These are phyloP conservation scores for Lactarius psammicola DNA, from an alignment of 768 basidiomycete genomes.

Conservation along the genomic window DNA sequence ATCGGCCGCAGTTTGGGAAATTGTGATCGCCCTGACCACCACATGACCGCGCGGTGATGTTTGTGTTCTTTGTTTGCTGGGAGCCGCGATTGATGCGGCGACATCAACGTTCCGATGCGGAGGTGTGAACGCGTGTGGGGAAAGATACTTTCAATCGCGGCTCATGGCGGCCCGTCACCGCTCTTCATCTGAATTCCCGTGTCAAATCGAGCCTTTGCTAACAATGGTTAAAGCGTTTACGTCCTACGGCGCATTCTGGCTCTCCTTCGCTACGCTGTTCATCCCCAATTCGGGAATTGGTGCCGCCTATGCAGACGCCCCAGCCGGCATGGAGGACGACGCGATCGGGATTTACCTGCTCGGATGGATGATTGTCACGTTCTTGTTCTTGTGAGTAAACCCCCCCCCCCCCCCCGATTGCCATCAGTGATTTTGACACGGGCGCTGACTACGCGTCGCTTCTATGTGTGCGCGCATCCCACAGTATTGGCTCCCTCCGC, in stretches of 20 bases:
- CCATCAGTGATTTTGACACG: neutral
- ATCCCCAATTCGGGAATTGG: slow-evolving; percentile 66
- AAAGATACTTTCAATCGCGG: neutral
- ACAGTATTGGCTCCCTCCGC: slow-evolving; percentile 51
- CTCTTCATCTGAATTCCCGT: neutral
- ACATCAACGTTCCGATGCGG: neutral
- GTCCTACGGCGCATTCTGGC: slow-evolving; percentile 86
- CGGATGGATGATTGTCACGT: slow-evolving; percentile 72
- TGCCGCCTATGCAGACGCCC: slow-evolving; percentile 45
- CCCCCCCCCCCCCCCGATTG: neutral
- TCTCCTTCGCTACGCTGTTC: slow-evolving; percentile 74
- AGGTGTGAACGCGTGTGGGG: neutral
- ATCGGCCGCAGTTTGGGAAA: too few species aligned
- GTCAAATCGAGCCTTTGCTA: neutral
- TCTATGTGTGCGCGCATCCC: neutral
- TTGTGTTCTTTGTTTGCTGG: neutral
- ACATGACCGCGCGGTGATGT: neutral
- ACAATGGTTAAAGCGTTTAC: slow-evolving; percentile 56
- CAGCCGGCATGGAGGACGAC: slow-evolving; percentile 42
- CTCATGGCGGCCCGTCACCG: neutral
- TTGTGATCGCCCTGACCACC: neutral
- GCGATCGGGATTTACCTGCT: slow-evolving; percentile 75
- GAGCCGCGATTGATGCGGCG: neutral
- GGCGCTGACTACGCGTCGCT: neutral
- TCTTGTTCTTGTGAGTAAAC: slow-evolving; percentile 61